A percentile compares a stretch with the other conserved stretches of the same genome.
Evolutionary conservation across 192 early-diverging fungal species (phyloP).

Genomic region (Rhizoclosmatium globosum): DNA sequence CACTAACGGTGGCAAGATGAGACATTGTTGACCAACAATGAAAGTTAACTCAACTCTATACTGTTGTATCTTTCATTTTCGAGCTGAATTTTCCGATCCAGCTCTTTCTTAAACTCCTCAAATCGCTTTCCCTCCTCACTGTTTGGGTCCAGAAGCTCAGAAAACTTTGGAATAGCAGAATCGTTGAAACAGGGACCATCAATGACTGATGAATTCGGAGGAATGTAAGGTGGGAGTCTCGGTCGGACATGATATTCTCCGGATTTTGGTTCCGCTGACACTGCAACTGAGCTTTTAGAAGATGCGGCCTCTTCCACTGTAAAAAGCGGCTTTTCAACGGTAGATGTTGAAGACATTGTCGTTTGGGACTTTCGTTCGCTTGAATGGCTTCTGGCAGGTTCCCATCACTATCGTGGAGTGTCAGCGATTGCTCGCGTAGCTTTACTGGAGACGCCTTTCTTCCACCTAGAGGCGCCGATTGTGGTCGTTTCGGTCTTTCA

Average conservation of each 20-base stretch:
- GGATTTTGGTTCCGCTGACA: background rate
- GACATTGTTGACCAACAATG: background rate
- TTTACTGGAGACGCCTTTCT: background rate
- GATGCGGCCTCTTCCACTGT: background rate
- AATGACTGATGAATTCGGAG: constrained; percentile 30
- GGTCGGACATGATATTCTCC: constrained; percentile 7
- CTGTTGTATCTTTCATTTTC: constrained; percentile 19
- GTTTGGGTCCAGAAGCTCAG: constrained; percentile 29
- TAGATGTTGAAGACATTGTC: background rate
- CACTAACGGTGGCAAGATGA: too few species aligned
- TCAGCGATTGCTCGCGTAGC: background rate
- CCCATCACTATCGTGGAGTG: background rate
- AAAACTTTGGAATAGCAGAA: constrained; percentile 39
- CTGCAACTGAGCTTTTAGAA: background rate
- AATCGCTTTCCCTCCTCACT: constrained; percentile 13
- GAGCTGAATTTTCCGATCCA: constrained; percentile 20
- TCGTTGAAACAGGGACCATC: constrained; percentile 39
- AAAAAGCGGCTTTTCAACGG: background rate
- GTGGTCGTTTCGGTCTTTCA: background rate
- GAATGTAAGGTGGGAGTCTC: constrained; percentile 37
- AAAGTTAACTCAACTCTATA: background rate
- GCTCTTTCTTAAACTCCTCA: constrained; percentile 25
- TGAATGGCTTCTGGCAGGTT: background rate
- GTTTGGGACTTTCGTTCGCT: background rate
- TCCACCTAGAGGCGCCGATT: background rate